phyloP scores from a whole-genome alignment of 202 grass and related monocot genomes.

The Dendrocalamus latiflorus region DNA sequence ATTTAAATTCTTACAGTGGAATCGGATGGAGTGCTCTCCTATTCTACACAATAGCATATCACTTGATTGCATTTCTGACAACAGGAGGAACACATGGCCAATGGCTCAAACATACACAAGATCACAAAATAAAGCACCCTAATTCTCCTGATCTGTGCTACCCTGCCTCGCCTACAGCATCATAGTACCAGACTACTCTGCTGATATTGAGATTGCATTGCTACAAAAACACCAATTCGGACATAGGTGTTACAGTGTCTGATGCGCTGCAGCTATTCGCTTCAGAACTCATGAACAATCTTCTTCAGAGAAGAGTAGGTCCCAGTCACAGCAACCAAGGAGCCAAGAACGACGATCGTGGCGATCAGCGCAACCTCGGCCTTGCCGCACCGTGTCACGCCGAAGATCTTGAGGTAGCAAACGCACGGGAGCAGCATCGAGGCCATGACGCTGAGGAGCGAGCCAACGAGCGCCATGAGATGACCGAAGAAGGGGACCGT shows the following conservation, averaged over 20 bases:
- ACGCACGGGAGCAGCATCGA: too few relatives aligned
- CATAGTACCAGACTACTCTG: not conserved
- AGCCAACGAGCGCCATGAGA: too few relatives aligned
- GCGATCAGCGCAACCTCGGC: constrained; percentile 30
- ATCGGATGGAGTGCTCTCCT: too few relatives aligned
- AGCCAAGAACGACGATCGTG: constrained; percentile 44
- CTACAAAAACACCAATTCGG: not conserved
- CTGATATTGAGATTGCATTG: not conserved
- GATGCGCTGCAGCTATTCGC: not conserved
- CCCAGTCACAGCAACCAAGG: constrained; percentile 34
- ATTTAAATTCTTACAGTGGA: too few relatives aligned
- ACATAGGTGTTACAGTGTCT: not conserved
- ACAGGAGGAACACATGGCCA: too few relatives aligned
- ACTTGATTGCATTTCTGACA: too few relatives aligned
- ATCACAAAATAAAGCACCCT: not conserved
- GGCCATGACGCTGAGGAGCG: too few relatives aligned
- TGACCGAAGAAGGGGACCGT: too few relatives aligned
- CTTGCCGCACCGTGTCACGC: constrained; percentile 22
- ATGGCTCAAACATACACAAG: not conserved
- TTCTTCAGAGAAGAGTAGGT: constrained; percentile 74
- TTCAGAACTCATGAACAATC: too few relatives aligned
- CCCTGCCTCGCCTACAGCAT: not conserved
- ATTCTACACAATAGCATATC: too few relatives aligned
- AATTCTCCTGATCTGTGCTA: not conserved
- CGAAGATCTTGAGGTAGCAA: too few relatives aligned